Evolutionary conservation across 331 rosid species (phyloP), one percentile per base, ranked within the genome.

Genomic region (Spiraea crenata): DNA sequence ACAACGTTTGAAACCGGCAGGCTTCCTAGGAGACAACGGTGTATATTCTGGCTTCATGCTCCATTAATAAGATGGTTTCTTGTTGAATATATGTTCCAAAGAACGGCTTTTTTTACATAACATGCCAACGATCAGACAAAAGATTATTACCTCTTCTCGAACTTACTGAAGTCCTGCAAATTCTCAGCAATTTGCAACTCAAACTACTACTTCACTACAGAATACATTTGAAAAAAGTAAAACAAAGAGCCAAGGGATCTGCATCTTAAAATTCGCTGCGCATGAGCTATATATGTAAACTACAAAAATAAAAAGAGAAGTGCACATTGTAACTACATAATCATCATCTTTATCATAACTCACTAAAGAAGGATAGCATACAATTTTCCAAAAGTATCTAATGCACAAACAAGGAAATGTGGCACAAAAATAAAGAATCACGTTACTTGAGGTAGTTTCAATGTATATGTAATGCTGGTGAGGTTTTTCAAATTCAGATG

Each of bases 101-200:
- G 35, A 37, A 58, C 3, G 4, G 63, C 15, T 38, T 58, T 35
- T 5, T 34, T 58, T 34, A 58, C 64, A 14, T 58, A 35, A 14
- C 3, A 4, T 7, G 20, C 19, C 64, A 58, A 3, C 35, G 35
- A 58, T 37, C 20, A 12, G 19, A 58, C 44, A 58, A 58, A 13
- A 34, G 20, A 58, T 34, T 35, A 58, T 58, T 58, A 58, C 45
- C 31, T 14, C 9, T 61, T 39, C 48, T 61, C 48, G 0, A 58
- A 58, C 64, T 61, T 61, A 8, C n/a, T 39, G 54, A 49, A 49
- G 54, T 31, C 63, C 52, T 20, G 52, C 63, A 69, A 42, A 42
- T 55, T 55, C 14, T 17, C 19, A 5, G 46, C 41, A 50, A 52
- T 46, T 9, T 17, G 17, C 13, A 13, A 14, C 44, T 39, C 62